Evolutionary conservation across 441 rosid species (phyloP).

Genomic region (Syzygium syzygioides): DNA sequence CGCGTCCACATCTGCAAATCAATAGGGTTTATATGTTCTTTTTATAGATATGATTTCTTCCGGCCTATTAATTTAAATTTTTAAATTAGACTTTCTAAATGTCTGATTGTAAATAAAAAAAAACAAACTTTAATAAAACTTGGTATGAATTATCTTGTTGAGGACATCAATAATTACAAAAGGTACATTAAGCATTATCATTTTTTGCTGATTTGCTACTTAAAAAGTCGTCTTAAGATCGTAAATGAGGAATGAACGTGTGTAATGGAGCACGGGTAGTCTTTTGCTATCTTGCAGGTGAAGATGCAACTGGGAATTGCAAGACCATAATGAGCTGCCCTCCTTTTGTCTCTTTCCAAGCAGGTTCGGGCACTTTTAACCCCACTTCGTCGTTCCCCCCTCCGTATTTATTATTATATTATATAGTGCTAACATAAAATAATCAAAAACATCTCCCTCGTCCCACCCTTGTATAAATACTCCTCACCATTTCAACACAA

Average conservation of each 20-base stretch:
- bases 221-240: background rate
- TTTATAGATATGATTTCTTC: too few relatives aligned
- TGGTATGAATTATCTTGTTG: background rate
- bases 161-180: background rate
- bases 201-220: background rate
- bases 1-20: too few relatives aligned
- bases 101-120: too few relatives aligned
- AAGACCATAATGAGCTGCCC: conserved; percentile 2
- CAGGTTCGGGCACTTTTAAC: conserved; percentile 18
- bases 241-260: conserved; percentile 2
- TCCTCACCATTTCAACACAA: background rate
- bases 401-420: background rate
- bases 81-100: background rate
- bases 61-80: too few relatives aligned
- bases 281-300: conserved; percentile 7
- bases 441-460: background rate
- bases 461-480: background rate
- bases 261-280: background rate
- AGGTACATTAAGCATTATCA: background rate
- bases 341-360: conserved; percentile 22
- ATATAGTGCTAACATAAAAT: background rate
- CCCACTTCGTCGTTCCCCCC: background rate
- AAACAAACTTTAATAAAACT: too few relatives aligned
- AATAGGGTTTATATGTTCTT: too few relatives aligned
- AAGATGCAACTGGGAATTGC: conserved; percentile 29